Evolutionary conservation across 352 stramenopile species (phyloP).

Genomic region (Globisporangium perplexum): DNA sequence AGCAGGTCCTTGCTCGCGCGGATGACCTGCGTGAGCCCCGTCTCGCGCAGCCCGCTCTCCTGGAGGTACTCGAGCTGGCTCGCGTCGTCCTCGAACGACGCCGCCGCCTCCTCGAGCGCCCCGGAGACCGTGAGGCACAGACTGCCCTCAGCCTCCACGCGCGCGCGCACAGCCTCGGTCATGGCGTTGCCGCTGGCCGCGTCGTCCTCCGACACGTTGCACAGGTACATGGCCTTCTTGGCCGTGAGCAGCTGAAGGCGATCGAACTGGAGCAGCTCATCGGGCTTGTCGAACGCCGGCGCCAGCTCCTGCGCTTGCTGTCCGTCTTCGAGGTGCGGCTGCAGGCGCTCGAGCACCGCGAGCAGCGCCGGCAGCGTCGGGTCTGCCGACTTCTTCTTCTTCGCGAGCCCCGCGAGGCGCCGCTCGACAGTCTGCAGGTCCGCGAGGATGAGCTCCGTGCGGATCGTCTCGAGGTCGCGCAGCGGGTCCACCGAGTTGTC

Average conservation of each 20-base stretch:
- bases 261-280: conserved; percentile 85
- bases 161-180: conserved; percentile 69
- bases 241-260: conserved; percentile 81
- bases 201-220: conserved; percentile 96
- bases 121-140: conserved; percentile 72
- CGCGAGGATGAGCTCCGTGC: conserved; percentile 94
- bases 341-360: conserved; percentile 52
- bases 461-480: conserved; percentile 97
- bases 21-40: conserved; percentile 82
- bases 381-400: conserved; percentile 78
- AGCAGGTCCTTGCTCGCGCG: conserved; percentile 91
- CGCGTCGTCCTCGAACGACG: conserved; percentile 82
- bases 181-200: conserved; percentile 92
- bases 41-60: conserved; percentile 65
- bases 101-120: conserved; percentile 70
- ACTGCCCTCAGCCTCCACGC: conserved; percentile 63
- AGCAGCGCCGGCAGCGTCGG: conserved; percentile 44
- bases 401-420: conserved; percentile 48
- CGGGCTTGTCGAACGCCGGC: conserved; percentile 60
- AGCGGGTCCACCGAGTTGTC: conserved; percentile 94
- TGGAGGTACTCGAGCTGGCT: conserved; percentile 94
- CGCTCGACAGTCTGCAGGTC: conserved; percentile 80
- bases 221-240: conserved; percentile 97
- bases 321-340: conserved; percentile 81
- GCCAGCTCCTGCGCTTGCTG: conserved; percentile 43